Evolutionary conservation across 1,139 yeast genomes (phyloP), one percentile per base, ranked within the genome.

Genomic region (Kodamaea fungicola): DNA sequence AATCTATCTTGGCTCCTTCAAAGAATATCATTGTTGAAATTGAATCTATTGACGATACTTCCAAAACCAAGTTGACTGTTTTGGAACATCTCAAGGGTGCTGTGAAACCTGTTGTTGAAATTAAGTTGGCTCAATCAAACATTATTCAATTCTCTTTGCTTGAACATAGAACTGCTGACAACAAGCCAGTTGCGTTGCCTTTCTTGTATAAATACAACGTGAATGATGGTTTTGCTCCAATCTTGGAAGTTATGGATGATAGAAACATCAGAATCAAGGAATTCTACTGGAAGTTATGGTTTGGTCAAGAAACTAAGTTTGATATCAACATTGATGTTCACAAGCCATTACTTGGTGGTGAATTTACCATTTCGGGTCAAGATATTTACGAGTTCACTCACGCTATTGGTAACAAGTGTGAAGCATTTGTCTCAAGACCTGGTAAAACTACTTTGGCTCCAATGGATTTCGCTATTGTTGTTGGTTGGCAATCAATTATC

Each of bases 211-310:
- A 69, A 40, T 92, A 84, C 71, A 74, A 80, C 54, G 89, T 96
- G 34, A 74, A 78, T 38, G 87, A 85, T 59, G 98, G 98, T 16
- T 90, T 84, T 61, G 96, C 97, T 43, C 97, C 98, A 57, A 86
- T 92, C 50, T 74, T 81, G 51, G 98, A 92, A 68, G 76, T 84
- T 31, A 85, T 88, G 84, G 85, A 80, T 49, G 94, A 82, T 54
- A 83, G 98, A 72, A 94, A 92, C 64, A 80, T 78, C 41, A 80
- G 97, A 65, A 90, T 94, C 64, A 92, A 92, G 74, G 82, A 83
- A 63, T 88, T 92, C 73, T 92, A 92, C 80, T 94, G 98, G 98
- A 82, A 83, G 60, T 74, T 89, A 54, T 92, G 99, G 99, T 89
- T 88, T 57, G 96, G 96, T 47, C 70, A 78, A 42, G 56, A 64